Evolutionary conservation across 192 early-diverging fungal genomes (phyloP), one percentile per base, ranked within the genome.

Genomic region (Podochytrium sp.): DNA sequence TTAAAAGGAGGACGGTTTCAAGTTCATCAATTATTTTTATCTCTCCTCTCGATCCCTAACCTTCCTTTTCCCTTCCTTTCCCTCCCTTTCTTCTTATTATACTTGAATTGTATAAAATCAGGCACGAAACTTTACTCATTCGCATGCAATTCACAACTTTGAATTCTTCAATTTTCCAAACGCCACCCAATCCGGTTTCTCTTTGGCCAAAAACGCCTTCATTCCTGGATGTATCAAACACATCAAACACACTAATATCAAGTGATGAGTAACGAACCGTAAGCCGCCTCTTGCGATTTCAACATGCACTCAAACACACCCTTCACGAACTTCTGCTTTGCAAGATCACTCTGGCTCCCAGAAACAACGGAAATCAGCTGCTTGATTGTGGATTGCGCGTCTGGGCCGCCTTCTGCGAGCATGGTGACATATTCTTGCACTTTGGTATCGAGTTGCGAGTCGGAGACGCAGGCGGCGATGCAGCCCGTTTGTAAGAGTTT

Each of bases 301-400:
- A 90, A 83, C 89, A 90, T 89, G 18, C 80, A 71, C 20, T 79
- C 73, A 59, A 89, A 90, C 3, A 79, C 82, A 14, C 62, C 50
- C 32, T 79, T 76, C 10, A 86, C 81, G 33, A 61, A 37, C 47
- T 81, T 70, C 3, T 35, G 23, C 4, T 53, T 35, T 27, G 50
- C 34, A 18, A 49, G 12, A 0, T 47, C 55, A 16, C 69, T 63
- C 0, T 73, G 57, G 3, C 33, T 69, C 18, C 78, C 77, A 34
- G 74, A 71, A 25, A 85, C 72, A n/a, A 53, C 58, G 23, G 78
- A 66, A 1, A 89, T 75, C 34, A 89, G 49, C 3, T 67, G 47
- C 57, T 90, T 90, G 53, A 89, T 89, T 38, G 83, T 78, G 0
- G 76, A 38, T 80, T 86, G 85, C 1, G 87, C 86, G 6, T 59